A percentile compares a stretch with the other conserved stretches of the same genome.
phyloP scores from a whole-genome alignment of 345 rosid species.

The Stellera chamaejasme region DNA sequence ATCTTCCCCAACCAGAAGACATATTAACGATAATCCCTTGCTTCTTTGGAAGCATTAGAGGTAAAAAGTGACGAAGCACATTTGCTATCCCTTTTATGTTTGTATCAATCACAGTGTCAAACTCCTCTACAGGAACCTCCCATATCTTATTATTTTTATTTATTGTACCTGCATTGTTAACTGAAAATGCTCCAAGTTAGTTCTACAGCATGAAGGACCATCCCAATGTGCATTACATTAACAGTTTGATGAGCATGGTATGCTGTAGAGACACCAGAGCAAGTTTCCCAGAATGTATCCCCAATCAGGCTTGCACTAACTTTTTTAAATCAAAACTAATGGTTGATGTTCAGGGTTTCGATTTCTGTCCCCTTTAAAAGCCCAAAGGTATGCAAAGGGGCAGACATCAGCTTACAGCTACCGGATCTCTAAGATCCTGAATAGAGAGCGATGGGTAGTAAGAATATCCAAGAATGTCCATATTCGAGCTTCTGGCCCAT shows the following conservation, averaged over 20 bases:
- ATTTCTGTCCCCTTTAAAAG: too few relatives aligned
- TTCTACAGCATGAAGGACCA: not conserved
- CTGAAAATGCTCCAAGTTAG: constrained; percentile 29
- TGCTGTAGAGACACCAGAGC: not conserved
- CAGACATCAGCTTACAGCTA: too few relatives aligned
- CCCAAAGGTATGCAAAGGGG: too few relatives aligned
- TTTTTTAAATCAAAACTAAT: too few relatives aligned
- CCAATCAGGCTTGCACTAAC: not conserved
- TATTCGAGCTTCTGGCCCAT: too few relatives aligned
- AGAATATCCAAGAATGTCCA: too few relatives aligned
- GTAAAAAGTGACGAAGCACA: constrained; percentile 84
- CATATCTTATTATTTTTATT: constrained; percentile 85
- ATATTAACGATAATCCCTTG: constrained; percentile 80
- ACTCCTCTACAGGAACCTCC: constrained; percentile 91
- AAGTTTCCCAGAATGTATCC: too few relatives aligned
- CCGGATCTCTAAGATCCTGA: too few relatives aligned
- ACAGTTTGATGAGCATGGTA: too few relatives aligned
- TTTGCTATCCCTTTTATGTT: constrained; percentile 82
- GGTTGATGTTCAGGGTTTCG: too few relatives aligned
- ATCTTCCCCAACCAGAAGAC: constrained; percentile 99
- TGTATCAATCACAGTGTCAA: constrained; percentile 82
- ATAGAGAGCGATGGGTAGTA: too few relatives aligned
- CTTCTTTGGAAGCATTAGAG: constrained; percentile 67
- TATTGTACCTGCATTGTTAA: constrained; percentile 91
- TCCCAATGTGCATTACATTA: too few relatives aligned